Percentiles rank a stretch among this genome's conserved stretches.
Evolutionary conservation across 2,329 filamentous ascomycete species (phyloP).

Genomic region (Penicillium fuscoglaucum): DNA sequence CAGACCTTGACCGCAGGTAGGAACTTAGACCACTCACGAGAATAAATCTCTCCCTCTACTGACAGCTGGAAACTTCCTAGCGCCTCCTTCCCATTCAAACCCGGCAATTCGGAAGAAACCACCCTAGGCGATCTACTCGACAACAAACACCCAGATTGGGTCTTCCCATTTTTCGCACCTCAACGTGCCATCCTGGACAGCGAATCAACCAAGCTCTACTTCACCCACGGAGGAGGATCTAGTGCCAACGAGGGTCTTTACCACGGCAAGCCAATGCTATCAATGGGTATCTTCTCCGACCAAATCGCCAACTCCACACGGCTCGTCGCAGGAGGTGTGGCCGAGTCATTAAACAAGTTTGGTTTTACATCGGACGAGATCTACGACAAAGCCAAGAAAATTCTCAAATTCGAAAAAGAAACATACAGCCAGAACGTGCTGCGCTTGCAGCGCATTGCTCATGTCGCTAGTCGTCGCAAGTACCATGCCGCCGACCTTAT

Average conservation of each 20-base stretch:
- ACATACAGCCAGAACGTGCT: background rate
- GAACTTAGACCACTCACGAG: background rate
- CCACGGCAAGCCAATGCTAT: background rate
- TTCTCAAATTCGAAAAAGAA: background rate
- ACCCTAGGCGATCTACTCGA: background rate
- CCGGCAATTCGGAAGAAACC: background rate
- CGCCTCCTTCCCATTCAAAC: background rate
- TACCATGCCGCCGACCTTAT: background rate
- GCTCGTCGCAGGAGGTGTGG: background rate
- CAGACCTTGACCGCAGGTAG: background rate
- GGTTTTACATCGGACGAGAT: background rate
- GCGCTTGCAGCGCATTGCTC: background rate
- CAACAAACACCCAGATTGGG: background rate
- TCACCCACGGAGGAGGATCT: background rate
- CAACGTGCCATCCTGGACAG: background rate
- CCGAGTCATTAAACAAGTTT: background rate
- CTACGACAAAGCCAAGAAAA: background rate
- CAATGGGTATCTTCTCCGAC: background rate
- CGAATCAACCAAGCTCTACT: background rate
- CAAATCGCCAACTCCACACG: background rate
- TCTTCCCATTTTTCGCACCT: background rate
- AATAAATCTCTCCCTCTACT: background rate
- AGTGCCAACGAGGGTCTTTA: background rate
- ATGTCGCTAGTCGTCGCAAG: background rate
- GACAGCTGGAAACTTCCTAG: background rate